Conservation (phyloP, 805 yeast species). For the Komagataella ulmi region DNA sequence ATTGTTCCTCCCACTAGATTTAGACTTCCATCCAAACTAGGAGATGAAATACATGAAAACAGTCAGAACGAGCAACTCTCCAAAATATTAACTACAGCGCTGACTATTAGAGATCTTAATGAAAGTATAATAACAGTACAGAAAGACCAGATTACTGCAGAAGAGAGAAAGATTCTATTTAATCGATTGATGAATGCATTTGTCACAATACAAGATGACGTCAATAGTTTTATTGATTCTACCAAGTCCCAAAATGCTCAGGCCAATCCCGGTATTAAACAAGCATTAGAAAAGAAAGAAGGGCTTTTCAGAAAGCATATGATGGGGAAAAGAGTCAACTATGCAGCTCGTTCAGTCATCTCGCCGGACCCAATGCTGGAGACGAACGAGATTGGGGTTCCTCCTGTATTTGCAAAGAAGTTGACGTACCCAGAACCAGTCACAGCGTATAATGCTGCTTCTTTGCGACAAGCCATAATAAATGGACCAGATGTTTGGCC, state of each 20-base stretch:
- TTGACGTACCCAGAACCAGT: slow-evolving; percentile 98
- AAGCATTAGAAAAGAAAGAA: slow-evolving; percentile 95
- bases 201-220: slow-evolving; percentile 90
- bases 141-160: slow-evolving; percentile 45
- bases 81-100: slow-evolving; percentile 64
- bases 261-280: slow-evolving; percentile 93
- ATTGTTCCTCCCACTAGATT: slow-evolving; percentile 96
- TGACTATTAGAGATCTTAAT: slow-evolving; percentile 78
- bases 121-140: slow-evolving; percentile 62
- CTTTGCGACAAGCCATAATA: slow-evolving; percentile 85
- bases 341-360: slow-evolving; percentile 97
- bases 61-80: slow-evolving; percentile 82
- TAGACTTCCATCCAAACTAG: slow-evolving; percentile 91
- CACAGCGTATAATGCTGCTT: slow-evolving; percentile 80
- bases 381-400: slow-evolving; percentile 97
- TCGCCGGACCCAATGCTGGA: slow-evolving; percentile 98
- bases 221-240: slow-evolving; percentile 85
- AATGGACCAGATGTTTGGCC: slow-evolving; percentile 99
- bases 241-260: slow-evolving; percentile 73
- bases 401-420: slow-evolving; percentile 94
- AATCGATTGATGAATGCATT: slow-evolving; percentile 91
- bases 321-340: slow-evolving; percentile 99
- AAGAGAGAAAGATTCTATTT: slow-evolving; percentile 65
- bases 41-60: slow-evolving; percentile 93
- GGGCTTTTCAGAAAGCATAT: slow-evolving; percentile 96